Evolutionary conservation across 75 land plant genomes (phyloP).

Genomic region (Picea sitchensis): DNA sequence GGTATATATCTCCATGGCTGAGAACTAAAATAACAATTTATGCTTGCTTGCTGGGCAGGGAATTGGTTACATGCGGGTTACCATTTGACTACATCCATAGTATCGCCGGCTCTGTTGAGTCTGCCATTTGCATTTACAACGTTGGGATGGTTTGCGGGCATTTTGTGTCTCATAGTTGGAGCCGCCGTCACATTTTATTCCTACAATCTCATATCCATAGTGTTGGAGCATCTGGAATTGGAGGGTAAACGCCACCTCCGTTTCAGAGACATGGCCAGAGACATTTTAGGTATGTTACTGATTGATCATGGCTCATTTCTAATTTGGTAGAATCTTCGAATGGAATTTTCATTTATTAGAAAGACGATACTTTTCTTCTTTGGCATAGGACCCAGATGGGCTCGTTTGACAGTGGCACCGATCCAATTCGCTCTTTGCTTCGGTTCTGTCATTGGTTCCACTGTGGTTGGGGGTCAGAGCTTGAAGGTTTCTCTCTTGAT

Average conservation of each 20-base stretch:
- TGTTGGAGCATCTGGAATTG: conserved; percentile 59
- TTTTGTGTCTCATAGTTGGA: conserved; percentile 38
- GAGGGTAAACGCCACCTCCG: conserved; percentile 55
- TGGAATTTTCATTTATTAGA: background rate
- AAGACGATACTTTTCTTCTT: background rate
- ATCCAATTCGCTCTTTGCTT: conserved; percentile 25
- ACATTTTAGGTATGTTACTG: conserved; percentile 48
- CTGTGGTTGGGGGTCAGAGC: conserved; percentile 79
- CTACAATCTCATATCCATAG: conserved; percentile 56
- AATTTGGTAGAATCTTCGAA: background rate
- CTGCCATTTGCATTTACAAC: conserved; percentile 65
- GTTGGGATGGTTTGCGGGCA: conserved; percentile 66
- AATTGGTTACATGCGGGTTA: conserved; percentile 84
- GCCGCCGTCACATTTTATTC: conserved; percentile 71
- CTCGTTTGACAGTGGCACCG: conserved; percentile 53
- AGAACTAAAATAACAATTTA: no score
- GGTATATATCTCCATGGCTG: no score
- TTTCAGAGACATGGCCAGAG: conserved; percentile 62
- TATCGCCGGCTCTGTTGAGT: conserved; percentile 67
- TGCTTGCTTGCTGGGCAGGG: conserved; percentile 23
- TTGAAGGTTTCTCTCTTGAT: conserved; percentile 46
- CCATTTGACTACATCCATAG: conserved; percentile 80
- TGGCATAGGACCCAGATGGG: conserved; percentile 69
- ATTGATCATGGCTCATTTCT: background rate
- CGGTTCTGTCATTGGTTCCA: conserved; percentile 45